Evolutionary conservation across 495 filamentous ascomycete species (phyloP), one percentile per base, ranked within the genome.

Genomic region (Penicillium taxi): DNA sequence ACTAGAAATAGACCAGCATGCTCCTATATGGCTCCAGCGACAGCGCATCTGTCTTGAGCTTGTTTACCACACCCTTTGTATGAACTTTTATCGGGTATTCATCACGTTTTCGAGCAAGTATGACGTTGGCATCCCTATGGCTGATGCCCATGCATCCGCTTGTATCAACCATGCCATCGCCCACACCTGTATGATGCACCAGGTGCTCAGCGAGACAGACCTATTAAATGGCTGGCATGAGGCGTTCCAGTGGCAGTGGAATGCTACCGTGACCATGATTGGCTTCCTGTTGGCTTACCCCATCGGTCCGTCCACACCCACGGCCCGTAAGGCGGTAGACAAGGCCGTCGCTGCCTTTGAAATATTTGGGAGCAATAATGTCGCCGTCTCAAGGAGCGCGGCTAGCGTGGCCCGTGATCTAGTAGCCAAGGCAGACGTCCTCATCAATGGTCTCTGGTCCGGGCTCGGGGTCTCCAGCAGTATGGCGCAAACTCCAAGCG

Each of bases 221-320:
- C 39, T 72, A 20, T 45, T 77, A 1, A 46, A 38, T 5, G 68
- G 69, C 5, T 72, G 65, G 59, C 45, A 62, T 34, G 58, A 69
- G 33, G 56, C 48, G 0, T 73, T 70, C 22, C 67, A 70, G 26
- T 71, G 57, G 44, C 63, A 70, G 44, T 74, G 71, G 70, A 70
- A 73, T 37, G 68, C 69, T 0, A 48, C 63, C 12, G 49, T 74
- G 16, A 58, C 66, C 9, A 48, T 73, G 1, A 42, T 75, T n/a
- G 69, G 65, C 6, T 76, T 69, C 30, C 37, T 63, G 6, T 33
- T 74, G 0, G 63, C 65, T 0, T 63, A 68, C 26, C 68, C 71
- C 1, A 26, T 56, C 3, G 41, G 53, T 27, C 43, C 50, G 1
- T 43, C 48, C 5, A 58, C 64, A 0, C 45, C 53, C 0, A 28